Evolutionary conservation across 2,329 filamentous ascomycete species (phyloP).

Genomic region (Verticillium nubilum): DNA sequence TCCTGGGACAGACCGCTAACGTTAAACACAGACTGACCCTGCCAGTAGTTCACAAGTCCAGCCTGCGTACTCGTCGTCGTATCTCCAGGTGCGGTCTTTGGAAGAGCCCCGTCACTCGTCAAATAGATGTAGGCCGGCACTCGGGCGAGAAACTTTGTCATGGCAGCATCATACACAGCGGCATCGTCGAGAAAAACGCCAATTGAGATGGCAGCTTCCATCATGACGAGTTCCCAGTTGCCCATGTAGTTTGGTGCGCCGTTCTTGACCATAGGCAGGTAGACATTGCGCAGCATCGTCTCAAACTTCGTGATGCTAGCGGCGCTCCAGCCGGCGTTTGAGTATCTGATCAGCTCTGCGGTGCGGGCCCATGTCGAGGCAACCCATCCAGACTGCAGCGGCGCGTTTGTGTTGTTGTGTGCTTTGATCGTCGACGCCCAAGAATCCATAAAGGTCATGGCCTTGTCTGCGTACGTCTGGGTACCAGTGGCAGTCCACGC

Average conservation of each 20-base stretch:
- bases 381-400: constrained; percentile 19
- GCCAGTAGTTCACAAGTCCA: constrained; percentile 5
- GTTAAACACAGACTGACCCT: constrained; percentile 10
- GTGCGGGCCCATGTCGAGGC: constrained; percentile 17
- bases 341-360: constrained; percentile 19
- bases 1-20: constrained; percentile 16
- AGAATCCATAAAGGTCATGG: constrained; percentile 19
- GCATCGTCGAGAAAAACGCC: constrained; percentile 16
- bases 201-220: constrained; percentile 16
- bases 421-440: constrained; percentile 15
- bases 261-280: constrained; percentile 14
- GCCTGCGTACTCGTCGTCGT: neutral
- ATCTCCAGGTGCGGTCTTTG: constrained; percentile 3
- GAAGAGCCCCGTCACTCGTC: constrained; percentile 11
- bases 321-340: constrained; percentile 16
- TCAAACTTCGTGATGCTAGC: constrained; percentile 14
- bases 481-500: constrained; percentile 16
- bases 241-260: constrained; percentile 11
- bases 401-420: constrained; percentile 18
- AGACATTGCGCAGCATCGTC: constrained; percentile 16
- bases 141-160: constrained; percentile 13
- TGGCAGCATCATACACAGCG: constrained; percentile 12
- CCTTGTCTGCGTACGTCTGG: constrained; percentile 13
- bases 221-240: constrained; percentile 20
- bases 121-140: constrained; percentile 18